Evolutionary conservation across 306 rosid species (phyloP).

Genomic region (Cyclanthera cordifolia): DNA sequence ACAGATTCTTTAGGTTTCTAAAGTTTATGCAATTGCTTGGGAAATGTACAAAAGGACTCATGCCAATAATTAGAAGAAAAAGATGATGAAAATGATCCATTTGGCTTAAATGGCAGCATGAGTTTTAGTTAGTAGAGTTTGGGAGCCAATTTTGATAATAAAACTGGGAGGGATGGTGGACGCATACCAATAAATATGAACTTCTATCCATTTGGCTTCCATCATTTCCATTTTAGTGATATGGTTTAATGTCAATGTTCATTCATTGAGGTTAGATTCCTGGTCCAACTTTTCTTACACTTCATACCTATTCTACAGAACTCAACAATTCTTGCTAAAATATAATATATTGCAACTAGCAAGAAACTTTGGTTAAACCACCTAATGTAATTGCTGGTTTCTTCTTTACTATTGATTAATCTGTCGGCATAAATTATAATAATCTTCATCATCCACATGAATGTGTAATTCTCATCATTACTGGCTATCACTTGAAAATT

Average conservation of each 20-base stretch:
- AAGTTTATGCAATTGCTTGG: neutral
- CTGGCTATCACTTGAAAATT: neutral
- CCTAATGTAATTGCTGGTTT: neutral
- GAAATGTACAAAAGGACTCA: neutral
- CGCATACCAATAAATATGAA: neutral
- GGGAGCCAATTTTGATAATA: conserved; percentile 1
- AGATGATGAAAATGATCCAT: neutral
- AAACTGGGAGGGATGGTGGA: neutral
- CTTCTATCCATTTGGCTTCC: neutral
- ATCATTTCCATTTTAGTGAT: neutral
- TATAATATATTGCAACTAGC: neutral
- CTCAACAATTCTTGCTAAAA: neutral
- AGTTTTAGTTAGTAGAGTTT: neutral
- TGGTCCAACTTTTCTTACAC: neutral
- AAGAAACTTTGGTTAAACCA: neutral
- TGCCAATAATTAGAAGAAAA: neutral
- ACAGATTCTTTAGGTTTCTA: neutral
- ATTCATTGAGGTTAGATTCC: neutral
- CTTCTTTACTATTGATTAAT: neutral
- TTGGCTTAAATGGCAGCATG: neutral
- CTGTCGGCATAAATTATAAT: neutral
- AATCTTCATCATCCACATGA: neutral
- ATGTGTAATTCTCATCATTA: neutral
- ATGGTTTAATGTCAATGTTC: neutral
- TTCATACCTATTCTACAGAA: neutral